Evolutionary conservation across 2,329 filamentous ascomycete species (phyloP).

Genomic region (Dactylellina haptotyla): DNA sequence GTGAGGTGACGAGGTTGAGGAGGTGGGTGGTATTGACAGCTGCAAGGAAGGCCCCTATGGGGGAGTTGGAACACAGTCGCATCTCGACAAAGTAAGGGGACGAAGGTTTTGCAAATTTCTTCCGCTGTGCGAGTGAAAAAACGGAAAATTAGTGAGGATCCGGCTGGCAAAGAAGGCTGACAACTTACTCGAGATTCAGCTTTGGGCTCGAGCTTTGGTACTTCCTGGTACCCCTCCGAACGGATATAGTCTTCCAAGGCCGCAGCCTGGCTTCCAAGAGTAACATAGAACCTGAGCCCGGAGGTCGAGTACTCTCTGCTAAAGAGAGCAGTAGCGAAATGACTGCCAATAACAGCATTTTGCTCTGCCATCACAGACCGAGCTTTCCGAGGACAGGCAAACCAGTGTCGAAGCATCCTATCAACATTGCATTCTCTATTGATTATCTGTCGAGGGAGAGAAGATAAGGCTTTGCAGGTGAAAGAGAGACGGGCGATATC

Average conservation of each 20-base stretch:
- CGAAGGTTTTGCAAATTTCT: constrained; percentile 5
- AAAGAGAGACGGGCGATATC: constrained; percentile 37
- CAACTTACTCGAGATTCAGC: constrained; percentile 28
- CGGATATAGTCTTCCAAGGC: constrained; percentile 31
- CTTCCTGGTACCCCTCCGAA: constrained; percentile 32
- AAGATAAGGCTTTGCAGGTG: constrained; percentile 28
- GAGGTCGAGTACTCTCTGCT: constrained; percentile 36
- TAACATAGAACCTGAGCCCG: constrained; percentile 33
- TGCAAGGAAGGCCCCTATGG: constrained; percentile 42
- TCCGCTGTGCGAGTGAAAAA: neutral
- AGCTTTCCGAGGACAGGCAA: constrained; percentile 11
- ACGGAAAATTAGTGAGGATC: neutral
- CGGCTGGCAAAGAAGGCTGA: neutral
- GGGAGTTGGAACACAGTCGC: constrained; percentile 35
- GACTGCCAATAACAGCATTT: constrained; percentile 48
- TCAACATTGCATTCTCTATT: constrained; percentile 45
- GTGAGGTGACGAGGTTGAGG: constrained; percentile 43
- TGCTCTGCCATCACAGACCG: constrained; percentile 39
- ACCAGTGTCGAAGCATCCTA: constrained; percentile 22
- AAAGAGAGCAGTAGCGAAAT: constrained; percentile 49
- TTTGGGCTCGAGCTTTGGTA: constrained; percentile 9
- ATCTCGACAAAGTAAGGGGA: constrained; percentile 27
- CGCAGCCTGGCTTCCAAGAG: constrained; percentile 1
- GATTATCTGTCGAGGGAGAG: constrained; percentile 26
- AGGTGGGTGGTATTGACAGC: constrained; percentile 46